These are phyloP conservation scores for Morella rubra DNA, from an alignment of 306 rosid genomes.

Conservation along the genomic window DNA sequence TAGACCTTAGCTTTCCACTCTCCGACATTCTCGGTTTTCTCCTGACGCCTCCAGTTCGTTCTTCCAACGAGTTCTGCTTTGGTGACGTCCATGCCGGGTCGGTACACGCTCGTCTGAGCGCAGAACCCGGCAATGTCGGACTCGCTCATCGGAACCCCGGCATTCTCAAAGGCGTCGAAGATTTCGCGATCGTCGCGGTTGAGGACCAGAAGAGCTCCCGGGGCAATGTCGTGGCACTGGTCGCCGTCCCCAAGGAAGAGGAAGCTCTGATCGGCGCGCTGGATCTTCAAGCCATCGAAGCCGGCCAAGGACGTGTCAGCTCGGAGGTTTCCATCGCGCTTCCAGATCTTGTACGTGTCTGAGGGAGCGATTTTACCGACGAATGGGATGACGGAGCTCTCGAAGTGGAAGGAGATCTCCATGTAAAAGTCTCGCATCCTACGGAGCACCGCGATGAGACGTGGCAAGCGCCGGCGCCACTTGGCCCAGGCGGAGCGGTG, in stretches of 20 bases:
- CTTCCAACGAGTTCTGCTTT: constrained; percentile 80
- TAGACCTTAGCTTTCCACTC: constrained; percentile 84
- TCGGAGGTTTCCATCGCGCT: constrained; percentile 84
- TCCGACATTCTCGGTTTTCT: constrained; percentile 82
- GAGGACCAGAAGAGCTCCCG: constrained; percentile 67
- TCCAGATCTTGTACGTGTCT: constrained; percentile 91
- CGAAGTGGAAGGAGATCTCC: constrained; percentile 93
- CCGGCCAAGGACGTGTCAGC: constrained; percentile 89
- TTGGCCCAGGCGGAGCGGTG: constrained; percentile 89
- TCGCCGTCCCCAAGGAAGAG: constrained; percentile 92
- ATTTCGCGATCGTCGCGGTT: constrained; percentile 71
- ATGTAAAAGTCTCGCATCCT: constrained; percentile 95
- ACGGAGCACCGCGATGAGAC: constrained; percentile 68
- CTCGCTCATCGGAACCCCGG: constrained; percentile 76
- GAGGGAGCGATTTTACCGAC: constrained; percentile 90
- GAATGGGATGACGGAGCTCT: constrained; percentile 96
- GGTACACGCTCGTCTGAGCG: constrained; percentile 78
- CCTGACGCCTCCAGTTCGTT: constrained; percentile 90
- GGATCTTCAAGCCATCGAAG: constrained; percentile 89
- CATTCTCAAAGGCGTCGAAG: constrained; percentile 86
- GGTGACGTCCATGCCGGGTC: constrained; percentile 97
- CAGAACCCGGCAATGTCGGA: constrained; percentile 75
- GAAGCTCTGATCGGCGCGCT: constrained; percentile 94
- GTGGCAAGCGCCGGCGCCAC: constrained; percentile 94
- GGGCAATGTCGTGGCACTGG: constrained; percentile 39